These are phyloP conservation scores for Trametes cingulata DNA, from an alignment of 768 basidiomycete genomes.

Conservation along the genomic window DNA sequence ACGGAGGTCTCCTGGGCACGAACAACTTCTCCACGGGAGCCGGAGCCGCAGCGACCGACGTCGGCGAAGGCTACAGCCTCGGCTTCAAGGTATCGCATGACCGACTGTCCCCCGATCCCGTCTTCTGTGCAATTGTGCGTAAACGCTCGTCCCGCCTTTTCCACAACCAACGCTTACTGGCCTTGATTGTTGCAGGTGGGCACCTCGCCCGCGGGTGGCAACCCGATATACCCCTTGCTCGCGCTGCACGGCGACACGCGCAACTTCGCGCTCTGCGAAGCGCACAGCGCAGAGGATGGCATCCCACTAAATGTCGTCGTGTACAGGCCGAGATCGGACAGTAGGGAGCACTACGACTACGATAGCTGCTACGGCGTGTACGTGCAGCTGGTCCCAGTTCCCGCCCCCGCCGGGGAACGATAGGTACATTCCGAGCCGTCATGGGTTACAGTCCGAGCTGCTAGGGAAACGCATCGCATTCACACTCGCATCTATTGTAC, in stretches of 20 bases:
- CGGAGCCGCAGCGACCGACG: background rate
- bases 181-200: background rate
- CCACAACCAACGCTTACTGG: background rate
- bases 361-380: slow-evolving; percentile 6
- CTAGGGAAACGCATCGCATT: no score
- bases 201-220: background rate
- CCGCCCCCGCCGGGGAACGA: background rate
- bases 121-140: slow-evolving; percentile 4
- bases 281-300: background rate
- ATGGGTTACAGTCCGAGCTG: no score
- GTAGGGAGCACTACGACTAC: background rate
- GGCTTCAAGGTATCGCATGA: background rate
- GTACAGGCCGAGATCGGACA: background rate
- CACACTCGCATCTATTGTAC: background rate
- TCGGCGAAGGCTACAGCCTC: background rate
- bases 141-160: background rate
- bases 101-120: background rate
- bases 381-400: background rate
- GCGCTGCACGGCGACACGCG: slow-evolving; percentile 5
- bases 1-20: background rate
- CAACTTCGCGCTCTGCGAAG: slow-evolving; percentile 5
- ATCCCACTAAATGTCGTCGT: slow-evolving; percentile 4
- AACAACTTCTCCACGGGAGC: background rate
- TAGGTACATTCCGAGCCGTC: no score
- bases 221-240: background rate